Conservation (phyloP, 495 filamentous ascomycete genomes). For the Penicillium paxilli region DNA sequence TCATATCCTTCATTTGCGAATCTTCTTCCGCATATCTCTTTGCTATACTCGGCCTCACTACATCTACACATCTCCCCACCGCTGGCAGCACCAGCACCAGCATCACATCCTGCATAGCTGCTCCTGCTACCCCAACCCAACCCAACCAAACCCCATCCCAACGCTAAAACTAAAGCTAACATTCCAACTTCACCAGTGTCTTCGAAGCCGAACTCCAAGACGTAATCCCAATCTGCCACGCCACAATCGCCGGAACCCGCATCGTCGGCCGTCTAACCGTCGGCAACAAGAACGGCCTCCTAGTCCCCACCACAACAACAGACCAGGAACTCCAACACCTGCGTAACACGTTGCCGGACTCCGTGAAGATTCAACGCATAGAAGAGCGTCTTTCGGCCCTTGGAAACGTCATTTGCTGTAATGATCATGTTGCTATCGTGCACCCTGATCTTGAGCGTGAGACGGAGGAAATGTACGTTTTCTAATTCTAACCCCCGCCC, state of each 20-base stretch:
- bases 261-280: conserved; percentile 95
- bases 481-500: not conserved
- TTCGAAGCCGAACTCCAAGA: conserved; percentile 98
- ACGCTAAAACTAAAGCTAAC: conserved; percentile 1
- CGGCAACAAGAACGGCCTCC: conserved; percentile 93
- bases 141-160: not conserved
- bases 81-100: too few species aligned
- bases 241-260: conserved; percentile 94
- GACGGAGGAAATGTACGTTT: conserved; percentile 80
- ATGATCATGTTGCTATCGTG: conserved; percentile 94
- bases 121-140: not conserved
- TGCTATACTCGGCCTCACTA: too few species aligned
- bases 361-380: conserved; percentile 89
- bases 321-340: conserved; percentile 98
- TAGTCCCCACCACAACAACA: conserved; percentile 93
- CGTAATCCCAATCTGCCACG: conserved; percentile 95
- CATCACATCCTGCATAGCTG: too few species aligned
- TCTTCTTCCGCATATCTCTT: too few species aligned
- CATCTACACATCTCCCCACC: too few species aligned
- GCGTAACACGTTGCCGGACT: conserved; percentile 87
- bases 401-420: conserved; percentile 94
- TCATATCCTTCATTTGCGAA: too few species aligned
- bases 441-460: conserved; percentile 97
- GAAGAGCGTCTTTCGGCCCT: conserved; percentile 95
- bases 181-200: conserved; percentile 47